phyloP scores from a whole-genome alignment of 306 rosid genomes.

The Lablab purpureus region DNA sequence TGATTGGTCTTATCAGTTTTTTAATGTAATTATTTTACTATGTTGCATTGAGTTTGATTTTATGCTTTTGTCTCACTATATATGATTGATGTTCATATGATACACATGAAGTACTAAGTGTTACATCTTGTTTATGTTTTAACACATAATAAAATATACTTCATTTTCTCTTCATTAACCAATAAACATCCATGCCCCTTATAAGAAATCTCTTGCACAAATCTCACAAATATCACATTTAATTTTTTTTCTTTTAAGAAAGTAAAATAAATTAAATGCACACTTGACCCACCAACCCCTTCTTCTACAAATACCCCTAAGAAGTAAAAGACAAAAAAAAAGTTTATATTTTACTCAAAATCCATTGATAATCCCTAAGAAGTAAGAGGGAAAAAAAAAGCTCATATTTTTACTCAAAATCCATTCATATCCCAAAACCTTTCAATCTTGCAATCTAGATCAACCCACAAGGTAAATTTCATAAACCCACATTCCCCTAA shows the following conservation, averaged over 20 bases:
- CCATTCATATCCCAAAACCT: conserved; percentile 10
- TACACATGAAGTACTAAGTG: no score
- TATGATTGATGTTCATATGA: no score
- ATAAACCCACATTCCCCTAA: no score
- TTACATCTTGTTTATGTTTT: no score
- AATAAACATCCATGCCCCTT: no score
- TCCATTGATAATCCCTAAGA: conserved; percentile 13
- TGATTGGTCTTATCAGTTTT: no score
- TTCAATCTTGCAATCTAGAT: conserved; percentile 50
- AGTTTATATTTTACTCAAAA: conserved; percentile 58
- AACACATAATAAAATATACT: no score
- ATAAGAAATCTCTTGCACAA: no score
- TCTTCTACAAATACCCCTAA: conserved; percentile 40
- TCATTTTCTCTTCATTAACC: no score
- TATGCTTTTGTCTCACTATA: no score
- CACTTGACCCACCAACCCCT: conserved; percentile 37
- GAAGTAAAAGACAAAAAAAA: conserved; percentile 45
- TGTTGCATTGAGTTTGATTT: no score
- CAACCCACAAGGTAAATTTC: conserved; percentile 55
- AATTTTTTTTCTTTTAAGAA: conserved; percentile 33
- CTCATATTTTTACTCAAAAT: conserved; percentile 58
- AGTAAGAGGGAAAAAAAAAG: conserved; percentile 5
- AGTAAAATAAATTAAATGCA: conserved; percentile 44
- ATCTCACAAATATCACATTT: conserved; percentile 6
- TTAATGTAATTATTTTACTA: no score